Conservation (phyloP, 2,329 filamentous ascomycete species). For the Madurella mycetomatis region DNA sequence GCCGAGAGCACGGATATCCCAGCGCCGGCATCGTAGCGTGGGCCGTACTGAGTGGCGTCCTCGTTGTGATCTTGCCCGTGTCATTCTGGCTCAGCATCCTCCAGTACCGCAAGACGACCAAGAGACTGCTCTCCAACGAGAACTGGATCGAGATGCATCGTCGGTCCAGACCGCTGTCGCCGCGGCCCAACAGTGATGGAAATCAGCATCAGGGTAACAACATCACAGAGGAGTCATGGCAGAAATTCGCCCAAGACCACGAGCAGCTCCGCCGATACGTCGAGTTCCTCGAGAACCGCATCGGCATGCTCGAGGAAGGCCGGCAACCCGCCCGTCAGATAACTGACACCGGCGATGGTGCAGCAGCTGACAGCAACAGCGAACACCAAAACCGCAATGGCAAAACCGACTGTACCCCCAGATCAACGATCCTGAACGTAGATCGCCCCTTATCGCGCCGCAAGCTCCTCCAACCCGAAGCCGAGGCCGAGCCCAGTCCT, state of each 20-base stretch:
- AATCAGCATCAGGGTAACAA: slow-evolving; percentile 9
- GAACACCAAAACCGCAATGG: too few relatives aligned
- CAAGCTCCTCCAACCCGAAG: too few relatives aligned
- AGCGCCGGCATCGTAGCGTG: slow-evolving; percentile 6
- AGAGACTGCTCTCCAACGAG: slow-evolving; percentile 9
- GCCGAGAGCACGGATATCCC: background rate
- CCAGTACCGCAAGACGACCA: slow-evolving; percentile 8
- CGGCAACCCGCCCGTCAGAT: background rate
- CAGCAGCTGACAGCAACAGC: too few relatives aligned
- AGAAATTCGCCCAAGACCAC: slow-evolving; percentile 23
- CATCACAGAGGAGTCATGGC: slow-evolving; percentile 20
- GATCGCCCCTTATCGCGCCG: too few relatives aligned
- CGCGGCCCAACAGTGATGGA: slow-evolving; percentile 21
- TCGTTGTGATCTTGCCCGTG: slow-evolving; percentile 8
- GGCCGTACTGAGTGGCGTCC: slow-evolving; percentile 10
- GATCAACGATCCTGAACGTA: too few relatives aligned
- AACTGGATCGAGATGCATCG: slow-evolving; percentile 21
- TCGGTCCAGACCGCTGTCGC: slow-evolving; percentile 16
- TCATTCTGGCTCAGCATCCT: slow-evolving; percentile 3
- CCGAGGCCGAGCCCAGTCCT: too few relatives aligned
- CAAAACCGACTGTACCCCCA: too few relatives aligned
- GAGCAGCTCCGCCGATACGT: slow-evolving; percentile 26
- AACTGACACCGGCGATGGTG: background rate
- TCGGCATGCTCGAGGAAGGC: slow-evolving; percentile 17
- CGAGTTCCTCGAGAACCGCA: slow-evolving; percentile 24